phyloP scores from a whole-genome alignment of 1,139 yeast species.

The Blastobotrys aristatus region DNA sequence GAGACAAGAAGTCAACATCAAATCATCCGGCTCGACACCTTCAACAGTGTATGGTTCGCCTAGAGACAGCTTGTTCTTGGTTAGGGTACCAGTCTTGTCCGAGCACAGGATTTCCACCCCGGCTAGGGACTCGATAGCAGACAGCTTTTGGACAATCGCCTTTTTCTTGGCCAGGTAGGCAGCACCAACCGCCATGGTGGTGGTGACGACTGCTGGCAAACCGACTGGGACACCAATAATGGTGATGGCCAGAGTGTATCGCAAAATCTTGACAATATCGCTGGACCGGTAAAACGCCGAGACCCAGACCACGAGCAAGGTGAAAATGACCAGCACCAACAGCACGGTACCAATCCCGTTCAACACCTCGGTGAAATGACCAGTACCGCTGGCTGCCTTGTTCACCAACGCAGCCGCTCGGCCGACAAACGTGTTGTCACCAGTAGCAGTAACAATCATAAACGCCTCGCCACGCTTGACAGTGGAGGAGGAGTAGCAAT shows the following conservation, averaged over 20 bases:
- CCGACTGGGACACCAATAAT: conserved; percentile 98
- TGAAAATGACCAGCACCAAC: conserved; percentile 81
- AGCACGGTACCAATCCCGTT: conserved; percentile 96
- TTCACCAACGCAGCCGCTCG: conserved; percentile 96
- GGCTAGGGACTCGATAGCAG: conserved; percentile 88
- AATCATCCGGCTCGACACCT: conserved; percentile 96
- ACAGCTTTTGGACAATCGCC: conserved; percentile 86
- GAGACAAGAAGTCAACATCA: conserved; percentile 96
- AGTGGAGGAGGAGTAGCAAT: conserved; percentile 88
- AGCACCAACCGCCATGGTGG: conserved; percentile 96
- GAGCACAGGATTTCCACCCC: conserved; percentile 94
- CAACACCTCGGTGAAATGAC: conserved; percentile 97
- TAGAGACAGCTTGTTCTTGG: conserved; percentile 93
- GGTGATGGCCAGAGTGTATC: conserved; percentile 91
- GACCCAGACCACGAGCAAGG: conserved; percentile 86
- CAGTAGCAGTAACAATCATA: conserved; percentile 94
- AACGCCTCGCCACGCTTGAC: conserved; percentile 96
- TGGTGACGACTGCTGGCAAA: conserved; percentile 91
- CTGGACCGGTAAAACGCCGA: conserved; percentile 95
- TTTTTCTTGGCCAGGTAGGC: conserved; percentile 90
- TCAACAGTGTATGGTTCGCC: conserved; percentile 99
- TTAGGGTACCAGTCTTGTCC: conserved; percentile 96
- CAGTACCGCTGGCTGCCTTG: conserved; percentile 90
- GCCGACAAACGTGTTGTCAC: conserved; percentile 90
- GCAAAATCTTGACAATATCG: conserved; percentile 81